A percentile compares a stretch with the other conserved stretches of the same genome.
These are phyloP conservation scores for Leptodontidium sp. DNA, from an alignment of 2,329 filamentous ascomycete genomes.

Conservation along the genomic window DNA sequence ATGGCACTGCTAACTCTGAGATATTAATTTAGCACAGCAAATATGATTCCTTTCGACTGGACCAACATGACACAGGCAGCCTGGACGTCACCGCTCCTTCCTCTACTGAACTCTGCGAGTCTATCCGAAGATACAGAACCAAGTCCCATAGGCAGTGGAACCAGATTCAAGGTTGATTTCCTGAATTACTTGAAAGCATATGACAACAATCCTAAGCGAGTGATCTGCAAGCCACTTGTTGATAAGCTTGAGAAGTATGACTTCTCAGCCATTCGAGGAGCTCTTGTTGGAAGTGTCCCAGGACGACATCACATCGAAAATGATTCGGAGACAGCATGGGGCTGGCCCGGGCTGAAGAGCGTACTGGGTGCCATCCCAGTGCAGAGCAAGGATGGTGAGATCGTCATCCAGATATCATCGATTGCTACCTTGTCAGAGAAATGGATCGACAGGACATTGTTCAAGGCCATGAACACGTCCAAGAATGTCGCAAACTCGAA, in stretches of 20 bases:
- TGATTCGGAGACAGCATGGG: constrained; percentile 70
- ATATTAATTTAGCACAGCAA: constrained; percentile 65
- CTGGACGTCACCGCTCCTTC: constrained; percentile 79
- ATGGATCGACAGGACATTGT: constrained; percentile 75
- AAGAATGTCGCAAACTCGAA: constrained; percentile 38
- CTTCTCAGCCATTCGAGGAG: constrained; percentile 73
- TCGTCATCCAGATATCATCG: constrained; percentile 77
- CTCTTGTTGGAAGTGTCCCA: constrained; percentile 81
- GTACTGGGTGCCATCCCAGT: constrained; percentile 64
- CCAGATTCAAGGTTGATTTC: constrained; percentile 78
- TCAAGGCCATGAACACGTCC: constrained; percentile 55
- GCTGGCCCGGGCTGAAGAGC: constrained; percentile 74
- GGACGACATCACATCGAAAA: constrained; percentile 64
- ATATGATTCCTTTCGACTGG: constrained; percentile 91
- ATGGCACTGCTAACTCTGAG: neutral
- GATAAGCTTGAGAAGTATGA: constrained; percentile 68
- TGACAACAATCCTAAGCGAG: constrained; percentile 57
- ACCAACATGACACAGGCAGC: constrained; percentile 85
- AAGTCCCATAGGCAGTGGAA: constrained; percentile 62
- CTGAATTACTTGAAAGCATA: constrained; percentile 77
- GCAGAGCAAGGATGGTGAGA: constrained; percentile 50
- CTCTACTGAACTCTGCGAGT: constrained; percentile 44
- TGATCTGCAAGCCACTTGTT: constrained; percentile 62
- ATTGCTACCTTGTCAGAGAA: constrained; percentile 79
- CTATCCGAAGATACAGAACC: constrained; percentile 29